Percentiles rank a stretch among this genome's conserved stretches.
These are phyloP conservation scores for Pelargonium citronellum DNA, from an alignment of 441 rosid species.

Conservation along the genomic window DNA sequence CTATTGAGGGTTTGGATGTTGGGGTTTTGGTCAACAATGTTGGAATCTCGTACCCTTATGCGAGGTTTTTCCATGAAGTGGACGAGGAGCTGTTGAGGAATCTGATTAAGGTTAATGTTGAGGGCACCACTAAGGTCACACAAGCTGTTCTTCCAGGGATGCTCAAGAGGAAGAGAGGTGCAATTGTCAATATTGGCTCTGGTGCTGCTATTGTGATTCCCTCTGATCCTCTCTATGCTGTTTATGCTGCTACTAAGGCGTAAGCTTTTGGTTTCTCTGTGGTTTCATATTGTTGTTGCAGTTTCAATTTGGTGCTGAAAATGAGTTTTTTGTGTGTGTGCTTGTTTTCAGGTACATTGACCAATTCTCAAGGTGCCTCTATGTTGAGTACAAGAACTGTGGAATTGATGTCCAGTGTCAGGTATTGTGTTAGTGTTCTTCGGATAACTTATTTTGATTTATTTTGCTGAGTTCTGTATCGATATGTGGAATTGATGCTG, in stretches of 20 bases:
- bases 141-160: conserved; percentile 71
- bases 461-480: neutral
- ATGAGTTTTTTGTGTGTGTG: neutral
- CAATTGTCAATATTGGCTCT: conserved; percentile 81
- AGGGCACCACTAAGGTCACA: conserved; percentile 84
- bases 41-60: conserved; percentile 82
- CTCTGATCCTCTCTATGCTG: conserved; percentile 88
- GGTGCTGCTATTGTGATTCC: conserved; percentile 83
- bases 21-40: conserved; percentile 79
- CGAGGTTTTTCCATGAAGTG: conserved; percentile 80
- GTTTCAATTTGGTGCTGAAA: neutral
- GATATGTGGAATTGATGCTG: no score
- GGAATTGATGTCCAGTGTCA: conserved; percentile 95
- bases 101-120: conserved; percentile 69
- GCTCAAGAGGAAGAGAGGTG: conserved; percentile 76
- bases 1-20: conserved; percentile 58
- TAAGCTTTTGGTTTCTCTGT: conserved; percentile 23
- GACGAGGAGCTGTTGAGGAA: conserved; percentile 58
- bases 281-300: neutral
- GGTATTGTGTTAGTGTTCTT: conserved; percentile 34
- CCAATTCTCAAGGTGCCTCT: conserved; percentile 76
- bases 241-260: conserved; percentile 88
- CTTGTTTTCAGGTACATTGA: conserved; percentile 58
- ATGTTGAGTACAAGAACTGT: conserved; percentile 79
- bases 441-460: conserved; percentile 2